A percentile compares a stretch with the other conserved stretches of the same genome.
Conservation (phyloP, 2,329 filamentous ascomycete genomes). For the Venturia pyrina region DNA sequence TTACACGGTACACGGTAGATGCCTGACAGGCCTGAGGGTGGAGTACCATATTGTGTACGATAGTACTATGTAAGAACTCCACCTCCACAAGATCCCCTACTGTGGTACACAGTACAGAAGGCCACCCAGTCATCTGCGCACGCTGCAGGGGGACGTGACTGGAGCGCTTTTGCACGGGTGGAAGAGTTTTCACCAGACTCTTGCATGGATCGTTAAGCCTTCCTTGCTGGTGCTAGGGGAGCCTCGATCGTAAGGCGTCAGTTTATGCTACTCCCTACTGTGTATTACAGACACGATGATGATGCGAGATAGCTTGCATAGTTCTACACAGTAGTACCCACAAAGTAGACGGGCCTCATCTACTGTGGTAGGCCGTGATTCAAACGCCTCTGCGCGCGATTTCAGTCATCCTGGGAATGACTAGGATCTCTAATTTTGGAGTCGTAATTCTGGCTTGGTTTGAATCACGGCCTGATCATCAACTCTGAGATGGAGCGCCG, state of each 20-base stretch:
- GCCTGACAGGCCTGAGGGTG: not conserved
- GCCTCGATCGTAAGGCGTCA: not conserved
- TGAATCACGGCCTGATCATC: too few species aligned
- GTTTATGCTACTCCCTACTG: not conserved
- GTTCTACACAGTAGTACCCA: not conserved
- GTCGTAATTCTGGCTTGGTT: too few species aligned
- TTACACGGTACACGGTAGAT: too few species aligned
- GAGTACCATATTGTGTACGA: too few species aligned
- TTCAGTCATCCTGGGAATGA: too few species aligned
- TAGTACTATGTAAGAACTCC: too few species aligned
- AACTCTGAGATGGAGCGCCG: not conserved
- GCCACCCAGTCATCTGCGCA: not conserved
- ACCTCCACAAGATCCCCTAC: not conserved
- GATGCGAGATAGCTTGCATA: not conserved
- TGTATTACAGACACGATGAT: too few species aligned
- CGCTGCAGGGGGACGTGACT: not conserved
- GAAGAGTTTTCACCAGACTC: not conserved
- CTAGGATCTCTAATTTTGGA: too few species aligned
- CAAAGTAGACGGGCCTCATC: not conserved
- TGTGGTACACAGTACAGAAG: not conserved
- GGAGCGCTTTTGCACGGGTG: not conserved
- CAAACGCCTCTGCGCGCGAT: too few species aligned
- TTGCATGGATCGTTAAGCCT: not conserved
- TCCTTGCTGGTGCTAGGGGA: not conserved
- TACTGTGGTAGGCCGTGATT: too few species aligned